Conservation (phyloP, 2,329 filamentous ascomycete species). For the Cryphonectria parasitica region DNA sequence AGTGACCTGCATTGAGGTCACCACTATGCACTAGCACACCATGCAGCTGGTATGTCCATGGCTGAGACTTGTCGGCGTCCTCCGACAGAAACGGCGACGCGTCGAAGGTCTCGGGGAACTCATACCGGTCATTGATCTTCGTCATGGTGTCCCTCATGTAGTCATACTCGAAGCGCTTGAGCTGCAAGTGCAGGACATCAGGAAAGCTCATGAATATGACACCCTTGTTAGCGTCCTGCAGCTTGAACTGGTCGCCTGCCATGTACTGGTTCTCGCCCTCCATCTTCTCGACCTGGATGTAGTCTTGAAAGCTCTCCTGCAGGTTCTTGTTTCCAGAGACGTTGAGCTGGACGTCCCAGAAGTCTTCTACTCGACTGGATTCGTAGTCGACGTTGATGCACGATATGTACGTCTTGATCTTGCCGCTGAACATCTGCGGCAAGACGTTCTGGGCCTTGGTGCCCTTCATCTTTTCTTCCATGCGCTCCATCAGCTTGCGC, state of each 20-base stretch:
- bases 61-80: constrained; percentile 82
- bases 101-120: constrained; percentile 84
- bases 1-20: constrained; percentile 95
- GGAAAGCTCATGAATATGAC: constrained; percentile 97
- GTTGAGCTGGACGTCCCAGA: constrained; percentile 98
- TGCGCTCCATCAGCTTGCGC: constrained; percentile 93
- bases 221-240: constrained; percentile 96
- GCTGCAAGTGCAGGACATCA: constrained; percentile 88
- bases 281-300: constrained; percentile 94
- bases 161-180: constrained; percentile 98
- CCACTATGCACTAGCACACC: constrained; percentile 96
- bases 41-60: constrained; percentile 91
- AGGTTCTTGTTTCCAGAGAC: constrained; percentile 92
- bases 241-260: constrained; percentile 83
- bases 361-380: constrained; percentile 93
- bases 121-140: constrained; percentile 95
- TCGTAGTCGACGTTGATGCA: constrained; percentile 99
- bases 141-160: constrained; percentile 96
- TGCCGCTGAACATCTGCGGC: constrained; percentile 90
- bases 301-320: constrained; percentile 93
- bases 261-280: constrained; percentile 99
- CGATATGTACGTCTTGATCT: constrained; percentile 98
- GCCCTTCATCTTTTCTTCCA: constrained; percentile 98
- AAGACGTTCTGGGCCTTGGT: constrained; percentile 89
- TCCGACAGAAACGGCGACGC: constrained; percentile 85